phyloP scores from a whole-genome alignment of 2,329 filamentous ascomycete genomes.

The Peltaster fructicola region DNA sequence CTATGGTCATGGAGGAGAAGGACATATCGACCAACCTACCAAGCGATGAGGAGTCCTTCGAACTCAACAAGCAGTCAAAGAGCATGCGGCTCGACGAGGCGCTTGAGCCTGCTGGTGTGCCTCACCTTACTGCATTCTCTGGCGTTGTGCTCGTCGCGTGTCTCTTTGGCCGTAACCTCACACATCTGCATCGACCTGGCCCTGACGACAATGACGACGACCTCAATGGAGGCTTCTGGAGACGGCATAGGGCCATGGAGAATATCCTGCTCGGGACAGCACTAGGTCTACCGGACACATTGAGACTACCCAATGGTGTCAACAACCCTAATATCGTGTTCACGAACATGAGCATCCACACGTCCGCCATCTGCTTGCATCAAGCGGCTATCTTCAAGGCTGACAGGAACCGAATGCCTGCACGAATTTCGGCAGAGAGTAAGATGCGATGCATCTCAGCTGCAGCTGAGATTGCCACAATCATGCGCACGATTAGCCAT shows the following conservation, averaged over 20 bases:
- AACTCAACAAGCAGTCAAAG: slow-evolving; percentile 57
- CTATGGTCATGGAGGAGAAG: slow-evolving; percentile 79
- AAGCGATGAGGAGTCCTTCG: slow-evolving; percentile 65
- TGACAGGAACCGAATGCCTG: slow-evolving; percentile 66
- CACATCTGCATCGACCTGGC: slow-evolving; percentile 77
- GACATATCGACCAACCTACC: slow-evolving; percentile 82
- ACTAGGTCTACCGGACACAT: slow-evolving; percentile 58
- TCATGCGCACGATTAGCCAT: slow-evolving; percentile 90
- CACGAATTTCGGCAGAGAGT: slow-evolving; percentile 67
- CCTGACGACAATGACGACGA: slow-evolving; percentile 68
- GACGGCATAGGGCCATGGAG: slow-evolving; percentile 73
- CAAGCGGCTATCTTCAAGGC: slow-evolving; percentile 97
- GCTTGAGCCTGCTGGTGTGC: slow-evolving; percentile 52
- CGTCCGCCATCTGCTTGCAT: slow-evolving; percentile 91
- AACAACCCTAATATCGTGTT: slow-evolving; percentile 75
- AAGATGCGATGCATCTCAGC: slow-evolving; percentile 86
- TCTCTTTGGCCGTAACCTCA: slow-evolving; percentile 77
- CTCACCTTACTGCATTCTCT: slow-evolving; percentile 58
- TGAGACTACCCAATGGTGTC: slow-evolving; percentile 63
- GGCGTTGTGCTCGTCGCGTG: slow-evolving; percentile 72
- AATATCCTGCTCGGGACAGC: slow-evolving; percentile 78
- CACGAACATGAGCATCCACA: slow-evolving; percentile 92
- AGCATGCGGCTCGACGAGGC: slow-evolving; percentile 53
- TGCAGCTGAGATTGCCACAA: slow-evolving; percentile 80
- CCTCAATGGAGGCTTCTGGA: slow-evolving; percentile 90